Base-by-base conservation (phyloP, 306 rosid species). In the Geum urbanum region DNA sequence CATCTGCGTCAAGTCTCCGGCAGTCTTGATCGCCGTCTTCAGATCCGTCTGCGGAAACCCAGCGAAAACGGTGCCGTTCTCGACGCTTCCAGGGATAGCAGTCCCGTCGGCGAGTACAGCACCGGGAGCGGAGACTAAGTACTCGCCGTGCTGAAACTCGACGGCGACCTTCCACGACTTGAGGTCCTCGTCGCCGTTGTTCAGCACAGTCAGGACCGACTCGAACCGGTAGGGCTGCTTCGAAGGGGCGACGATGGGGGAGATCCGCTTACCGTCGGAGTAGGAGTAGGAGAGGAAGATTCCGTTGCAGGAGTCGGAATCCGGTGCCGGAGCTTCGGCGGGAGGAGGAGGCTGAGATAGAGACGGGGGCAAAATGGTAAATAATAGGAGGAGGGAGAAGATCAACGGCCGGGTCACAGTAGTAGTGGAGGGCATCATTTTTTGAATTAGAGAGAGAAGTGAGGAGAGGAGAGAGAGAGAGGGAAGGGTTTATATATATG, bases 1-100 rank as follows among this genome's bases (percentile, higher is more conserved):
- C 95, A 87, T 91, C 96, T 95, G 97, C 48, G 82, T 78, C 78
- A 86, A 35, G 57, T 95, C 99, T 0, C 99, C 99, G 1, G 99
- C 99, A 0, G 99, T 95, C 71, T 87, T 84, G 15, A 80, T 82
- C 59, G 99, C 99, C 49, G 99, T 89, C 75, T 87, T 87, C 72
- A 95, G 95, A 79, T 95, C 97, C 1, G 92, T 83, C 91, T 70
- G 69, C 6, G 99, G 91, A 10, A 64, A 87, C 2, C 99, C 99
- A 0, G 90, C 88, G 1, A 95, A 85, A 48, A 89, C 58, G 7
- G 97, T 91, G 16, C 96, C 99, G 67, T 91, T 95, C 0, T 84
- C 92, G 4, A 95, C 96, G 2, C 57, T 43, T 20, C 84, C 92
- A 3, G 97, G 99, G 39, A 84, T 35, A 7, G 48, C 61, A 0